These are phyloP conservation scores for Curvularia eragrostidis DNA, from an alignment of 2,329 filamentous ascomycete genomes.

Conservation along the genomic window DNA sequence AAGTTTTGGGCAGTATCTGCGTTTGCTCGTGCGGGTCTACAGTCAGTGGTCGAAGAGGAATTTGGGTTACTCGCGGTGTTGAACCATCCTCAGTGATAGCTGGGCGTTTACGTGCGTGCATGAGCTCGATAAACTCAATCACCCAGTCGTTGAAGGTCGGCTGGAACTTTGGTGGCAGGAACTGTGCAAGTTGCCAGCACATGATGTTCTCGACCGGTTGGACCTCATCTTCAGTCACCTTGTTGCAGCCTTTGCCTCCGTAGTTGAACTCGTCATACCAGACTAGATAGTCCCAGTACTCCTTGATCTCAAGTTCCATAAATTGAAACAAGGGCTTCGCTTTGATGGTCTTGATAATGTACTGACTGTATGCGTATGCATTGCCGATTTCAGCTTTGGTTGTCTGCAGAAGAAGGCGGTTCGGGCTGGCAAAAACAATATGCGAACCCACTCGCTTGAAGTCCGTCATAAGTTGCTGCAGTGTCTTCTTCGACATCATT, in stretches of 20 bases:
- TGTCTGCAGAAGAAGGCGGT: slow-evolving; percentile 88
- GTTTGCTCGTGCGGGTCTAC: slow-evolving; percentile 64
- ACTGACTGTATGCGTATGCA: slow-evolving; percentile 94
- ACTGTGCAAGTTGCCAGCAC: slow-evolving; percentile 97
- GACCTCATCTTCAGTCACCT: slow-evolving; percentile 76
- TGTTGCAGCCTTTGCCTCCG: slow-evolving; percentile 86
- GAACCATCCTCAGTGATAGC: slow-evolving; percentile 57
- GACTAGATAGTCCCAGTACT: slow-evolving; percentile 98
- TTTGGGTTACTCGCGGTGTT: slow-evolving; percentile 64
- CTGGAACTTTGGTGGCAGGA: slow-evolving; percentile 81
- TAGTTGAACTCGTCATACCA: slow-evolving; percentile 99
- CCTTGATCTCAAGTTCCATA: slow-evolving; percentile 94
- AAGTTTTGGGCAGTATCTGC: slow-evolving; percentile 76
- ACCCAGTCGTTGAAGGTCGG: slow-evolving; percentile 90
- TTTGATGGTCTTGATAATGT: slow-evolving; percentile 97
- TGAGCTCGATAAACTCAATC: slow-evolving; percentile 91
- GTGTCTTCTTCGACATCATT: slow-evolving; percentile 97
- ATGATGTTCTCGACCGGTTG: slow-evolving; percentile 90
- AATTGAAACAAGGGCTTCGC: slow-evolving; percentile 96
- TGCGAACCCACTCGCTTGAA: slow-evolving; percentile 95
- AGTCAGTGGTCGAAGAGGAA: slow-evolving; percentile 63
- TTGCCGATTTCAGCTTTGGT: slow-evolving; percentile 97
- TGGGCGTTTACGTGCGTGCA: slow-evolving; percentile 81
- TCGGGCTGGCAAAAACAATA: slow-evolving; percentile 92
- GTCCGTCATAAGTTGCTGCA: slow-evolving; percentile 95